Evolutionary conservation across 164 flowering plant species (phyloP), one percentile per base, ranked within the genome.

Genomic region (Euptelea pleiosperma): DNA sequence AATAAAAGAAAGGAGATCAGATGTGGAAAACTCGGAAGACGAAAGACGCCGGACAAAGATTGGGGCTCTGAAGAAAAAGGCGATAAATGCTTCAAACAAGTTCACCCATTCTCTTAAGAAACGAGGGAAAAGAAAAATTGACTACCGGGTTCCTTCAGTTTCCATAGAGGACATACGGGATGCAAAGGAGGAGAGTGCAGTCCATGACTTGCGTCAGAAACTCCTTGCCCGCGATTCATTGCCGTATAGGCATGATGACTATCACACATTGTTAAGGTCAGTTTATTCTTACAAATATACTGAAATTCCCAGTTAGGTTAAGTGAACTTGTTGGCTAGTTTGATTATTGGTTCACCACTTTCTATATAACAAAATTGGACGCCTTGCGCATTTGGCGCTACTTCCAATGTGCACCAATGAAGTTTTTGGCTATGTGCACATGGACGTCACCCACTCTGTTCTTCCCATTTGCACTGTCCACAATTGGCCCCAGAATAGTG

Each of bases 51-150:
- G 81, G 31, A 81, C 85, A 1, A 92, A 76, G 69, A 89, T 92
- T 47, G 85, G 93, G 5, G 64, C 61, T 55, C 73, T 92, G n/a
- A 89, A 65, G 77, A 91, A 85, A 71, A 92, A 87, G 73, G 95
- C 96, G 0, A 58, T 85, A 44, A 79, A 68, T 81, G 96, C 96
- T 66, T 92, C 98, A 21, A 85, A 76, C 65, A 92, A 80, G 71
- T 81, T 89, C 61, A 87, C 95, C 2, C 98, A 87, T 65, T 87
- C 98, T 58, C 79, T 92, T 0, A 92, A 82, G 77, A 92, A 85
- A 61, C 75, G 88, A 40, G 96, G 98, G 18, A 85, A 87, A 61
- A 75, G 82, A 67, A 92, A 80, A 76, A 75, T 79, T 48, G 91
- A 85, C 55, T 79, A 73, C 64, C 72, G 91, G 61, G 80, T 81